Base-by-base conservation (phyloP, 2,329 filamentous ascomycete species). In the Clonostachys rosea region DNA sequence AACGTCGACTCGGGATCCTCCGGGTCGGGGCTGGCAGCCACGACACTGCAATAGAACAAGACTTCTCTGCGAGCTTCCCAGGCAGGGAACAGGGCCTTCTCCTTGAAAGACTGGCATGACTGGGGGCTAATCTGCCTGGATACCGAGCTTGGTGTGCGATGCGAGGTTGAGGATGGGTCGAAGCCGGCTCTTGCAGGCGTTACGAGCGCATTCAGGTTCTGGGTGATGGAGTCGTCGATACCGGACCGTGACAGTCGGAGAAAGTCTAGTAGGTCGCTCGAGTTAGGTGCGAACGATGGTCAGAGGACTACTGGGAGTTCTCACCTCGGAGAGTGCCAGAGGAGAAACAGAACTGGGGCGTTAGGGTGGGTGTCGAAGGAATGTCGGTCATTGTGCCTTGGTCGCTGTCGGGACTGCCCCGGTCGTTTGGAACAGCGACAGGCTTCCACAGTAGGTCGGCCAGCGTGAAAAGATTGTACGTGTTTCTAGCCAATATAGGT, bases 171-270 rank as follows among this genome's bases (percentile, higher is more conserved):
- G 0, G 77, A 70, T 2, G 92, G 88, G 61, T 96, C 87, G 67
- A 96, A 97, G 14, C 83, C 82, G 37, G 69, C 67, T 41, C 75
- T 72, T 12, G 88, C 78, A 0, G 92, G 92, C 1, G 86, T 91
- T 41, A 89, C 71, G 36, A 97, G 79, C 2, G 90, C 89, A 71
- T 97, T 97, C 51, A 99, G 81, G 59, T 95, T 92, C 61, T 96
- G 91, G 1, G 84, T 83, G 60, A 99, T 97, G 41, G 88, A 90
- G 68, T 99, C 94, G 68, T 99, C 94, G 59, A 96, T 86, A 43
- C 87, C 82, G 45, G 82, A 77, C 53, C 94, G 84, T 10, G 92
- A 96, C 54, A 94, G 68, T 37, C 91, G 87, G 18, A 99, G 79
- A 65, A 99, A 99, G 65, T 96, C 94, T 96, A 60, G 9, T 30